Base-by-base conservation (phyloP, 129 eudicot genomes). In the Escallonia herrerae region DNA sequence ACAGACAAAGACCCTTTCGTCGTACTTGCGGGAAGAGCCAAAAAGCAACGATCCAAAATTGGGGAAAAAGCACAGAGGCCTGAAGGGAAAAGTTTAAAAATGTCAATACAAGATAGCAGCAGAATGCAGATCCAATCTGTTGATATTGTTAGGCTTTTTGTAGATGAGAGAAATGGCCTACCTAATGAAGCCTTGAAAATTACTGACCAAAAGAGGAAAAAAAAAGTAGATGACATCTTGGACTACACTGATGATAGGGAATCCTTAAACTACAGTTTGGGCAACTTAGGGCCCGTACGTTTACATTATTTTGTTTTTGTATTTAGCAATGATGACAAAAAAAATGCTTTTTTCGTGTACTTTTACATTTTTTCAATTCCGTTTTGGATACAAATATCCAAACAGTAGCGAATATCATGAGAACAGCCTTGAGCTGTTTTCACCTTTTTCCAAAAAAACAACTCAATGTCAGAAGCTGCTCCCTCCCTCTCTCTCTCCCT, bases 11-110 rank as follows among this genome's bases (percentile, higher is more conserved):
- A 91, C 63, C 97, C 97, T 79, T 81, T 82, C 55, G 74, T 73
- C 66, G 83, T 75, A 80, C 94, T 83, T 47, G 97, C 97, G 56
- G 97, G 98, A 81, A 91, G 84, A 62, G 98, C 98, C 77, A 91
- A 69, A 65, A 85, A 91, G 56, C 95, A 84, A 68, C 86, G 86
- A 79, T 86, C 95, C 71, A 78, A 71, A 65, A 66, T 72, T 43
- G 90, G 82, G 8, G 95, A 88, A 86, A 91, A 91, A 61, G 96
- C 95, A 70, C 91, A 91, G 58, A 91, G 83, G 54, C 98, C 98
- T 91, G 86, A 62, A 70, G 54, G 7, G 51, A 10, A 50, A 49
- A 8, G 22, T 40, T 53, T 51, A 69, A 57, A 51, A 52, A 70
- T 45, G 45, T 57, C 58, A 13, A 75, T 39, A 47, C 53, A 63